These are phyloP conservation scores for Kwoniella sp. DNA, from an alignment of 768 basidiomycete genomes.

Conservation along the genomic window DNA sequence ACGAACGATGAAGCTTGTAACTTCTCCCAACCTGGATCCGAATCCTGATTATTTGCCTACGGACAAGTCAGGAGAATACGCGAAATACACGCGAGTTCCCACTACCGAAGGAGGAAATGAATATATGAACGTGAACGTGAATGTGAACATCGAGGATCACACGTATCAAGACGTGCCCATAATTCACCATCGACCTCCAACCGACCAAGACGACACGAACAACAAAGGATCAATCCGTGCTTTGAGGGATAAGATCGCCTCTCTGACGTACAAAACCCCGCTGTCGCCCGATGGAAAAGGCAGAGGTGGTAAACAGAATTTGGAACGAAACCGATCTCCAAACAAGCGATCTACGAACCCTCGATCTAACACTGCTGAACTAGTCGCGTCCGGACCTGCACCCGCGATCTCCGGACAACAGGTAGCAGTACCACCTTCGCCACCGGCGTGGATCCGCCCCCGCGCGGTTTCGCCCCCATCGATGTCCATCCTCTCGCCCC, in stretches of 20 bases:
- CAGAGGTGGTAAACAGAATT: neutral
- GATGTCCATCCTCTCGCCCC: slow-evolving; percentile 29
- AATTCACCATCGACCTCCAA: slow-evolving; percentile 9
- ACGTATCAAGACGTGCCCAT: slow-evolving; percentile 7
- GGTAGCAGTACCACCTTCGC: neutral
- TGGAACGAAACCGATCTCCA: slow-evolving; percentile 20
- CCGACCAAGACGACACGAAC: neutral
- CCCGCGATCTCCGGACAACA: too few relatives aligned
- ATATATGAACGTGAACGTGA: neutral
- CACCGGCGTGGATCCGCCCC: slow-evolving; percentile 42
- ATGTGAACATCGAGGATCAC: neutral
- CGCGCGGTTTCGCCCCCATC: slow-evolving; percentile 37
- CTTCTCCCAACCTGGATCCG: neutral
- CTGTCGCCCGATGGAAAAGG: neutral
- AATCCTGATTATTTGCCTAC: neutral
- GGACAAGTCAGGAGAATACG: neutral
- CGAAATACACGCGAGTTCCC: neutral
- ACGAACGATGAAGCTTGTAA: slow-evolving; percentile 31
- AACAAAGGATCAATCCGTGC: slow-evolving; percentile 17
- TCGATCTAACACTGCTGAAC: neutral
- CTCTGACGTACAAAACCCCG: neutral
- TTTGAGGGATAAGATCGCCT: slow-evolving; percentile 25
- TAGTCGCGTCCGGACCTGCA: neutral
- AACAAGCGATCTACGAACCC: slow-evolving; percentile 26
- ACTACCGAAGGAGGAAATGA: neutral